Conservation (phyloP, 345 rosid species). For the Lepidium didymum region DNA sequence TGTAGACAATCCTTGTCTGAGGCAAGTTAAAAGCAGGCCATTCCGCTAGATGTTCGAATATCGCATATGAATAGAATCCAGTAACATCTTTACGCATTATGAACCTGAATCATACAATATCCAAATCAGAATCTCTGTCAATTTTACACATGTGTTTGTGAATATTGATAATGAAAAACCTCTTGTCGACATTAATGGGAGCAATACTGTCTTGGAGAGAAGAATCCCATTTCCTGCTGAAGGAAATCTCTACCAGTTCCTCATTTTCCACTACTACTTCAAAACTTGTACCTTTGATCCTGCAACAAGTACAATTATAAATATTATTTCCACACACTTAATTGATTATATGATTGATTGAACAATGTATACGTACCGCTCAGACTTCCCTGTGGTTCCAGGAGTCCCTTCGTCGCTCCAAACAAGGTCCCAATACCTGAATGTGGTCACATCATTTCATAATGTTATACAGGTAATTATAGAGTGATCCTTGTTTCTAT, state of each 20-base stretch:
- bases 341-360: background rate
- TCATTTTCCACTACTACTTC: slow-evolving; percentile 51
- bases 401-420: slow-evolving; percentile 50
- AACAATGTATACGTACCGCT: slow-evolving; percentile 29
- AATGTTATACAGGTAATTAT: background rate
- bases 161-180: slow-evolving; percentile 31
- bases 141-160: background rate
- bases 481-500: background rate
- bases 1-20: slow-evolving; percentile 73
- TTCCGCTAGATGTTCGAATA: slow-evolving; percentile 59
- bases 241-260: slow-evolving; percentile 53
- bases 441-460: background rate
- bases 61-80: slow-evolving; percentile 80
- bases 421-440: slow-evolving; percentile 61
- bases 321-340: background rate
- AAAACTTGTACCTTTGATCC: slow-evolving; percentile 29
- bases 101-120: slow-evolving; percentile 38
- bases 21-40: slow-evolving; percentile 85
- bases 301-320: background rate
- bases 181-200: slow-evolving; percentile 57
- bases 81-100: slow-evolving; percentile 54
- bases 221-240: slow-evolving; percentile 48
- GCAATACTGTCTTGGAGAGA: slow-evolving; percentile 32
- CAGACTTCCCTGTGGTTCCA: slow-evolving; percentile 52
- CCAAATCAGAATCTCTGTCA: background rate